Base-by-base conservation (phyloP, 257 asterid species). In the Pogostemon cablin region DNA sequence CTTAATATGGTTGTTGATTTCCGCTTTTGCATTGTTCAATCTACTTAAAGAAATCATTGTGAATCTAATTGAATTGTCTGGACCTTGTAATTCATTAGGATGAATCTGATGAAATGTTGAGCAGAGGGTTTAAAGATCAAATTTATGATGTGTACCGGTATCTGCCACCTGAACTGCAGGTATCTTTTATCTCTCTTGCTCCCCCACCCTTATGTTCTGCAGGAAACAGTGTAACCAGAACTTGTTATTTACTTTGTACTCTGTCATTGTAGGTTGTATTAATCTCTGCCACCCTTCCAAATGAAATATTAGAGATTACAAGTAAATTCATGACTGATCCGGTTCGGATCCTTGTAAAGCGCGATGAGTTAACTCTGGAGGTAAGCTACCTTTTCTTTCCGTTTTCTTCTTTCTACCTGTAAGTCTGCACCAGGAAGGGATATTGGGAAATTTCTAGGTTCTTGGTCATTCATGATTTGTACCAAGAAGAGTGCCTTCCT, bases 281-380 rank as follows among this genome's bases (percentile, higher is more conserved):
- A 68, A 88, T 93, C 67, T 93, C 98, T 58, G 98, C 98, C 73
- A 93, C 98, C 52, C 97, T 93, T 68, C 97, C 98, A 46, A 92
- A 92, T 78, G 98, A 92, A 77, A 93, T 90, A 73, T 72, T 93
- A 80, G 98, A 90, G 89, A 88, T 93, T 0, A 90, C 97, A 4
- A 88, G 96, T 82, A 93, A 93, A 83, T 93, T 93, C 83, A 93
- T 93, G 98, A 90, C 98, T 0, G 98, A 88, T 74, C 98, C 98
- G 40, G 97, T 93, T 66, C 90, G 98, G 65, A 90, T 90, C 70
- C 96, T 93, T 40, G 98, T 93, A 56, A 92, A 92, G 72, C 96
- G 95, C 84, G 98, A 92, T 87, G 98, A 92, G 56, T 82, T 90
- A 93, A 90, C 98, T 9, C 82, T 93, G 59, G 98, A 93, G 96